Base-by-base conservation (phyloP, 2,329 filamentous ascomycete species). In the Arachnomyces sp. region DNA sequence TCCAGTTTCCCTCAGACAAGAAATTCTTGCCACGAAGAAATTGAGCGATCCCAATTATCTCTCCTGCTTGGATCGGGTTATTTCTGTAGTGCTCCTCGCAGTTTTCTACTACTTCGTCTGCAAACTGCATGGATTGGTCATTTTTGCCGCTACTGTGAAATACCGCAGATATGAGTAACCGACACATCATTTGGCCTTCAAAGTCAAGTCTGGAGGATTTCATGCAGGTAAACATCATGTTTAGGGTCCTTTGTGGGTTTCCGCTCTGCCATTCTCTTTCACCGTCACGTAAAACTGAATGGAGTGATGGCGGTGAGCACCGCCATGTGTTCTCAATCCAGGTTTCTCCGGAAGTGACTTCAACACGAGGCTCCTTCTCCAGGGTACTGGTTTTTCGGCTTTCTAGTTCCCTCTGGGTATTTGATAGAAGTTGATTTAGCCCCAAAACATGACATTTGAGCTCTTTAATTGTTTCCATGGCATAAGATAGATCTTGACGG, bases 281-380 rank as follows among this genome's bases (percentile, higher is more conserved):
- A 11, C 47, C 44, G 2, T 45, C 35, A 28, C 40, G 16, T 9
- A 53, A 39, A 6, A 43, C 31, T 9, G 31, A n/a, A 3, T 39
- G 39, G 8, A 25, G 21, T 25, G 34, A 36, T 13, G 31, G 16
- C 7, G 29, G 11, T n/a, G 43, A 44, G 15, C 42, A 48, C 18
- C 48, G 34, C 51, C 51, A 53, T 28, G 45, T 40, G 29, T 50
- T 36, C 12, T 43, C 35, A 17, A 54, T 48, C 45, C 45, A 44
- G 14, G 38, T 21, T 16, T 16, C 13, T n/a, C 35, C 13, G 13
- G 28, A 21, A 36, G 9, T 30, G 28, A 21, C 25, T 9, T 42
- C 11, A 15, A 17, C 15, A 28, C 11, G 13, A n/a, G 11, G 13
- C 36, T 28, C 12, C 33, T 28, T 25, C n/a, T 16, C 11, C 30